These are phyloP conservation scores for Rhododendron ovatum DNA, from an alignment of 148 eudicot genomes.

Conservation along the genomic window DNA sequence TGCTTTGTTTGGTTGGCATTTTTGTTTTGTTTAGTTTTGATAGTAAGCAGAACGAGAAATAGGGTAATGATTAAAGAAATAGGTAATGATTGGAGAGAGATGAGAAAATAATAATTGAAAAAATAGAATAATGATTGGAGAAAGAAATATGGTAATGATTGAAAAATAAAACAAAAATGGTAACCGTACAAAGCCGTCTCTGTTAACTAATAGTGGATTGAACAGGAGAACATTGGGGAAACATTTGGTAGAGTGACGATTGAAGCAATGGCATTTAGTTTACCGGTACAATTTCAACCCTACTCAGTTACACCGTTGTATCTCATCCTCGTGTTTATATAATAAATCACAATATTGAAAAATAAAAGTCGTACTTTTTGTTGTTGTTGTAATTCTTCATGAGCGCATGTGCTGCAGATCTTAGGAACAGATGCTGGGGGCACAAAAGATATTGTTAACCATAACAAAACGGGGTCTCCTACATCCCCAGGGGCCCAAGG, in stretches of 20 bases:
- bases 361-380: neutral
- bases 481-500: conserved; percentile 72
- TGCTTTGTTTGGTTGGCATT: too few relatives aligned
- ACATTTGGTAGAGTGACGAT: conserved; percentile 97
- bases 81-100: too few relatives aligned
- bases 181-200: neutral
- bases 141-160: too few relatives aligned
- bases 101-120: too few relatives aligned
- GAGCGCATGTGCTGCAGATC: conserved; percentile 41
- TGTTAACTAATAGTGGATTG: neutral
- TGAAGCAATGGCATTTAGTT: conserved; percentile 98
- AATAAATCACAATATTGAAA: neutral
- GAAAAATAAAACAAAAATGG: too few relatives aligned
- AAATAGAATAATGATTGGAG: too few relatives aligned
- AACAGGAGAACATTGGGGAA: conserved; percentile 79
- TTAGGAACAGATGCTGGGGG: conserved; percentile 99
- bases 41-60: too few relatives aligned
- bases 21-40: too few relatives aligned
- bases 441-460: conserved; percentile 82
- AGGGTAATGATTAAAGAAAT: too few relatives aligned
- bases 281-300: conserved; percentile 56
- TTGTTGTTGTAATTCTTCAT: neutral
- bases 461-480: conserved; percentile 79
- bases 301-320: neutral
- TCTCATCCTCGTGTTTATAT: neutral